These are phyloP conservation scores for Rhizopogon rudus DNA, from an alignment of 768 basidiomycete genomes.

Conservation along the genomic window DNA sequence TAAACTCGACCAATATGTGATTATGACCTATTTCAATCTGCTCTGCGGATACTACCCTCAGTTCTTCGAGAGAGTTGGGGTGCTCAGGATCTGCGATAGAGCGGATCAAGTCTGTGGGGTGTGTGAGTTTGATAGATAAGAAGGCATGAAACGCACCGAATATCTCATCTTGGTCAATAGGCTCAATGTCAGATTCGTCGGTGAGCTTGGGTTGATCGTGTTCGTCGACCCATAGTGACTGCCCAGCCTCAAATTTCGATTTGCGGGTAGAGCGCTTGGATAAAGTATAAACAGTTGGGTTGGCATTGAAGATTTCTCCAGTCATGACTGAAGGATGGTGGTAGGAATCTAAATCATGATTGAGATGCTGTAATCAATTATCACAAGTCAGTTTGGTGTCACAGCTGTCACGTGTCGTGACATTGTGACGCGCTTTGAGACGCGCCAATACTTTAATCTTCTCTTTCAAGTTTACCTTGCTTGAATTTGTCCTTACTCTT, in stretches of 20 bases:
- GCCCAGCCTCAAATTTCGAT: slow-evolving; percentile 32
- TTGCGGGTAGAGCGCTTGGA: slow-evolving; percentile 42
- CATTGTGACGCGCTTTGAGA: slow-evolving; percentile 7
- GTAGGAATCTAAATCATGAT: slow-evolving; percentile 27
- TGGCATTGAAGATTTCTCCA: slow-evolving; percentile 77
- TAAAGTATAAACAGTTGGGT: slow-evolving; percentile 74
- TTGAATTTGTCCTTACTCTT: background rate
- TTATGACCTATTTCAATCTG: slow-evolving; percentile 69
- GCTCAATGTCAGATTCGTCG: slow-evolving; percentile 42
- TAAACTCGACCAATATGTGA: slow-evolving; percentile 83
- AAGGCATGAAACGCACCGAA: slow-evolving; percentile 54
- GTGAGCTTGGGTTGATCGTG: slow-evolving; percentile 33
- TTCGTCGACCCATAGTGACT: slow-evolving; percentile 62
- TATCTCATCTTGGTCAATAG: slow-evolving; percentile 89
- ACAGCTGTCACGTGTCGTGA: slow-evolving; percentile 24
- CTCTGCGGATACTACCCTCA: slow-evolving; percentile 88
- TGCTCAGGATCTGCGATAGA: slow-evolving; percentile 96
- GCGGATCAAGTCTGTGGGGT: slow-evolving; percentile 74
- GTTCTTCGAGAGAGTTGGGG: slow-evolving; percentile 88
- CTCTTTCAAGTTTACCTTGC: slow-evolving; percentile 9
- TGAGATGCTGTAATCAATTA: slow-evolving; percentile 23
- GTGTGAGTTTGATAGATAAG: slow-evolving; percentile 1
- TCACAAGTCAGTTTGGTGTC: slow-evolving; percentile 5
- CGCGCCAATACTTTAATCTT: slow-evolving; percentile 14
- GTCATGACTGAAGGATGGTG: slow-evolving; percentile 33